phyloP scores from a whole-genome alignment of 148 eudicot genomes.

The Chenopodium album region DNA sequence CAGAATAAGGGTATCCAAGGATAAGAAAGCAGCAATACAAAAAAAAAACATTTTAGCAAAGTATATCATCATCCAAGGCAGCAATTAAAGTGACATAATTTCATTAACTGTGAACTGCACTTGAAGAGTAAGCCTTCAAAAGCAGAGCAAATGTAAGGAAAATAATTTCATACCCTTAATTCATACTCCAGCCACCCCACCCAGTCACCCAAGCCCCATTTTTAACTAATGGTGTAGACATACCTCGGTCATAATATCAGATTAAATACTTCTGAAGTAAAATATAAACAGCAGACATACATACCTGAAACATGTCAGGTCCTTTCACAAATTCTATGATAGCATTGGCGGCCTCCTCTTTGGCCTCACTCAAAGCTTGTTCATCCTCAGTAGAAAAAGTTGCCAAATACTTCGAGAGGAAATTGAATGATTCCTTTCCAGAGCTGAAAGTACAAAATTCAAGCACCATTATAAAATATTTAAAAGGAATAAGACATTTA shows the following conservation, averaged over 20 bases:
- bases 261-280: not conserved
- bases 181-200: not conserved
- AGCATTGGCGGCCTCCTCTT: constrained; percentile 74
- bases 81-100: not conserved
- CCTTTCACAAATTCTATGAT: constrained; percentile 79
- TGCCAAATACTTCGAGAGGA: constrained; percentile 69
- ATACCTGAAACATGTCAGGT: constrained; percentile 97
- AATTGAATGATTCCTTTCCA: constrained; percentile 72
- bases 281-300: not conserved
- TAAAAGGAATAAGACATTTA: not conserved
- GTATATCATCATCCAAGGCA: not conserved
- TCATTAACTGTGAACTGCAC: not conserved
- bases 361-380: constrained; percentile 57
- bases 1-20: not conserved
- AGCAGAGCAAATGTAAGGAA: not conserved
- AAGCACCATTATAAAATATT: constrained; percentile 5
- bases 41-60: not conserved
- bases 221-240: not conserved
- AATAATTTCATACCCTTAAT: not conserved
- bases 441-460: constrained; percentile 49
- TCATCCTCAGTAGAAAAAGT: constrained; percentile 76
- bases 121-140: constrained; percentile 3
- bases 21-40: not conserved
- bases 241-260: not conserved
- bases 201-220: not conserved